These are phyloP conservation scores for Russula earlei DNA, from an alignment of 768 basidiomycete genomes.

Conservation along the genomic window DNA sequence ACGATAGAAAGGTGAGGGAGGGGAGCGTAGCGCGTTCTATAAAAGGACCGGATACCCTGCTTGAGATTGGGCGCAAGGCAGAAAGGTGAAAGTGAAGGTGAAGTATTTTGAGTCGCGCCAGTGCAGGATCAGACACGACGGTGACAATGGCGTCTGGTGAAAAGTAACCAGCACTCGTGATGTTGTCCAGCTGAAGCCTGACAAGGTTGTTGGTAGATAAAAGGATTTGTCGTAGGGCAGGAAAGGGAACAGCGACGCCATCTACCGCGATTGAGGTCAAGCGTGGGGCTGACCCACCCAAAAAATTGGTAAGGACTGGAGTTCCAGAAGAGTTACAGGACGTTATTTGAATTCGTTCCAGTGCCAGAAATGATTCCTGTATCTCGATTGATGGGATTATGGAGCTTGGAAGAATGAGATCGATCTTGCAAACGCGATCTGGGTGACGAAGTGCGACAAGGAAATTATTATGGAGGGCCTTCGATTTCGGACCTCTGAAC, in stretches of 20 bases:
- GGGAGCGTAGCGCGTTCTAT: neutral
- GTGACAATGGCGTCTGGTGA: neutral
- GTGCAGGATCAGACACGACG: neutral
- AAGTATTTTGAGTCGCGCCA: neutral
- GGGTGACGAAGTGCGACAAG: neutral
- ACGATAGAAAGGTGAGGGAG: neutral
- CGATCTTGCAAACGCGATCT: neutral
- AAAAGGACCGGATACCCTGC: too few relatives aligned
- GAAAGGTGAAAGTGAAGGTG: neutral
- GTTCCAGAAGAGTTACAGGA: slow-evolving; percentile 29
- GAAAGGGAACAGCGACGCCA: neutral
- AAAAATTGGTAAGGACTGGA: slow-evolving; percentile 23
- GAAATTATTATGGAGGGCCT: neutral
- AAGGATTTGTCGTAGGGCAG: neutral
- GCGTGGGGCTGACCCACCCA: neutral
- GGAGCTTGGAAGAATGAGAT: neutral
- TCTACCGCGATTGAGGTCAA: too few relatives aligned
- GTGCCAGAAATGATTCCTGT: slow-evolving; percentile 21
- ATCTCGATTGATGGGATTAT: slow-evolving; percentile 20
- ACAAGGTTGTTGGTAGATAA: neutral
- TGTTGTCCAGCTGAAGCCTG: neutral
- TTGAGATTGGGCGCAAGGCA: neutral
- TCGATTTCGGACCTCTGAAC: neutral
- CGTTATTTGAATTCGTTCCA: slow-evolving; percentile 17
- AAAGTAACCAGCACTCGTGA: neutral